Evolutionary conservation across 2,329 filamentous ascomycete species (phyloP).

Genomic region (Fusarium illudens): DNA sequence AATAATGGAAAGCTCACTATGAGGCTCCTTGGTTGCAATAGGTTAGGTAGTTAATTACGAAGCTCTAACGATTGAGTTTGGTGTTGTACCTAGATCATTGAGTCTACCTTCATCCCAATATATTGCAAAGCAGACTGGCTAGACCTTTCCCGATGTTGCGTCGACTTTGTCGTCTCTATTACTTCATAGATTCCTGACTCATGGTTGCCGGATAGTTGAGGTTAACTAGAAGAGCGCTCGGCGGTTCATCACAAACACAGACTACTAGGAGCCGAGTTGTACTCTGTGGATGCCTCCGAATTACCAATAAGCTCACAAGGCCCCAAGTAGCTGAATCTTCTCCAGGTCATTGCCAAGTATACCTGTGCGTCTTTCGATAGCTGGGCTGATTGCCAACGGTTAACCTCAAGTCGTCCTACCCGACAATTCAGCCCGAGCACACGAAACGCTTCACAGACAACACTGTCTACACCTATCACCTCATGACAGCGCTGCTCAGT

Average conservation of each 20-base stretch:
- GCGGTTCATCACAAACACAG: neutral
- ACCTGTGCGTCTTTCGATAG: neutral
- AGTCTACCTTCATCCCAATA: neutral
- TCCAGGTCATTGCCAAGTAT: neutral
- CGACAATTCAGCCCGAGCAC: neutral
- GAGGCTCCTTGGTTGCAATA: too few species aligned
- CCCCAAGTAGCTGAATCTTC: neutral
- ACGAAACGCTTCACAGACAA: neutral
- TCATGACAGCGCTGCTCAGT: neutral
- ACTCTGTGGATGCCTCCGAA: neutral
- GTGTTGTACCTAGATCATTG: neutral
- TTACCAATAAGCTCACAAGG: neutral
- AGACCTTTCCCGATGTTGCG: neutral
- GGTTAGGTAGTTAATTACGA: neutral
- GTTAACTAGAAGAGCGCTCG: neutral
- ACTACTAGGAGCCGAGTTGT: neutral
- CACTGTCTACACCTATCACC: neutral
- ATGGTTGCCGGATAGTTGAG: neutral
- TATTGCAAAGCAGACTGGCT: neutral
- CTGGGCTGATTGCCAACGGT: neutral
- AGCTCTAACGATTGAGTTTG: neutral
- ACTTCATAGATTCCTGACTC: too few species aligned
- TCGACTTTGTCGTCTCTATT: neutral
- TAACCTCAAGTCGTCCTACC: neutral
- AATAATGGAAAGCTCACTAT: too few species aligned